Base-by-base conservation (phyloP, 805 yeast species). In the Sungouiella thailandica region DNA sequence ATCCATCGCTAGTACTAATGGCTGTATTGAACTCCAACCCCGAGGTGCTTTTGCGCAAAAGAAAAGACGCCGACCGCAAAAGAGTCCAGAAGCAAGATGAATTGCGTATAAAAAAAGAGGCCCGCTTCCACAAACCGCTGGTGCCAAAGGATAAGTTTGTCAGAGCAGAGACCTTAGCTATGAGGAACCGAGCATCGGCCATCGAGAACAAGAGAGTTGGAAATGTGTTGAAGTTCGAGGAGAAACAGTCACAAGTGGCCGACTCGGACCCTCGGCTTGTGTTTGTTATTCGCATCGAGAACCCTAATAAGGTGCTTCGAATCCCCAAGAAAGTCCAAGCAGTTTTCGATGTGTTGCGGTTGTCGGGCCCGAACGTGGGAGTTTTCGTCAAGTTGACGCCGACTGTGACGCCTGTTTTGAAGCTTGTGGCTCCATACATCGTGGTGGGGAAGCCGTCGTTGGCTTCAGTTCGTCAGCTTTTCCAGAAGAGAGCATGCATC, bases 401-500 rank as follows among this genome's bases (percentile, higher is more conserved):
- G 10, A 61, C 72, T n/a, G 71, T 80, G 28, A 69, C 63, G 50
- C 82, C 85, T 28, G 67, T 83, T 33, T 63, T 84, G 51, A 80
- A 76, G 53, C 60, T 84, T 41, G 70, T 83, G 35, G 69, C 84
- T 14, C 90, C 93, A 32, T 83, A 82, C 52, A 68, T 83, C 31
- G 81, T 82, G 31, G 67, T 79, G 43, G 94, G 94, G 28, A 66
- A 67, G 39, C 94, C 94, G 37, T 76, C 86, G n/a, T 62, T 83
- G 49, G 66, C 74, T 16, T 78, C 88, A 2, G 76, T 83, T 35
- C 78, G 93, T 63, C 73, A 78, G 40, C 61, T 84, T 37, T 68
- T 84, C 49, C 90, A 81, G 57, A 84, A 83, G 62, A 78, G 93
- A 72, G 83, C 86, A 15, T 73, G 75, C 31, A 71, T 80, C 23